Evolutionary conservation across 495 filamentous ascomycete genomes (phyloP).

Genomic region (Articulospora tetracladia): DNA sequence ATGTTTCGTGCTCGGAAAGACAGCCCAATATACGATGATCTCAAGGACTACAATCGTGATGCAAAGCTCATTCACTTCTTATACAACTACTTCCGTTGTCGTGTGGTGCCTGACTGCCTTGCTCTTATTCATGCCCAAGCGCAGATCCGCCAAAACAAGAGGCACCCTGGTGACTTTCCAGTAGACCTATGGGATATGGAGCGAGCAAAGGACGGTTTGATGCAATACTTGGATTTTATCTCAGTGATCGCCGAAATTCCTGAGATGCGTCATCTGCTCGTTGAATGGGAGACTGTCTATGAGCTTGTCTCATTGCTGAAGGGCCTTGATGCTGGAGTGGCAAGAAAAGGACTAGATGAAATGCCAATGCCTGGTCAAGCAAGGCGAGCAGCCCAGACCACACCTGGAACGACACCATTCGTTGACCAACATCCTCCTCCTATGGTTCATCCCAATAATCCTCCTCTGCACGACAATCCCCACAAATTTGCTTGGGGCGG

Average conservation of each 20-base stretch:
- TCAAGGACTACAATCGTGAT: slow-evolving; percentile 42
- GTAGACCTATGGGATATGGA: slow-evolving; percentile 97
- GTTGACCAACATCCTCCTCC: slow-evolving; percentile 56
- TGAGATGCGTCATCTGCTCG: slow-evolving; percentile 58
- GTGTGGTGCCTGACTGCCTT: slow-evolving; percentile 87
- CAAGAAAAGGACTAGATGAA: slow-evolving; percentile 57
- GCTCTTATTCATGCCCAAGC: slow-evolving; percentile 91
- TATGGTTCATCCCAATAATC: slow-evolving; percentile 30
- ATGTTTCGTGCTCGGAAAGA: slow-evolving; percentile 72
- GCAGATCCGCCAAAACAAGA: slow-evolving; percentile 69
- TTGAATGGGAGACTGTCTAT: slow-evolving; percentile 82
- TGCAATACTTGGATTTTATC: slow-evolving; percentile 90
- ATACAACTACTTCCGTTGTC: slow-evolving; percentile 85
- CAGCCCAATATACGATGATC: slow-evolving; percentile 48
- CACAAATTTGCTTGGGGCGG: slow-evolving; percentile 91
- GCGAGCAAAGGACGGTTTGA: slow-evolving; percentile 75
- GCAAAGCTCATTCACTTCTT: slow-evolving; percentile 76
- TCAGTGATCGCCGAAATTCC: slow-evolving; percentile 78
- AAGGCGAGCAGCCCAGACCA: slow-evolving; percentile 26
- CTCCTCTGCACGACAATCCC: slow-evolving; percentile 70
- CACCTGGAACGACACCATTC: slow-evolving; percentile 20
- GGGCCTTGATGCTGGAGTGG: slow-evolving; percentile 80
- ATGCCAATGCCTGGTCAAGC: slow-evolving; percentile 31
- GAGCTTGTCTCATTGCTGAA: slow-evolving; percentile 82
- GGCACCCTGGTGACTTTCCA: slow-evolving; percentile 71